A percentile compares a stretch with the other conserved stretches of the same genome.
phyloP scores from a whole-genome alignment of 1,284 basidiomycete genomes.

The Irpex lacteus region DNA sequence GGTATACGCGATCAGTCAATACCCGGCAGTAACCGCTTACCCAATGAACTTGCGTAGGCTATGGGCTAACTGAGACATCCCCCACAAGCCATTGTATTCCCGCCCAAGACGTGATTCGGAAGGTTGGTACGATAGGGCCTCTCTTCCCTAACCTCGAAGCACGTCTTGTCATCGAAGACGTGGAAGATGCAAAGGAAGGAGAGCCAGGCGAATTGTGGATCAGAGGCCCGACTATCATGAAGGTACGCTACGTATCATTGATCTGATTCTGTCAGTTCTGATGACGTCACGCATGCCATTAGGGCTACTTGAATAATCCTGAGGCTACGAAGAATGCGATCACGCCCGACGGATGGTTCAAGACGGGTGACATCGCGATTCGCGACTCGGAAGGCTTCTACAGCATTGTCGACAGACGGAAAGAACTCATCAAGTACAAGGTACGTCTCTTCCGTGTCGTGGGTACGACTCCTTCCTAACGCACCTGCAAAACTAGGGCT shows the following conservation, averaged over 20 bases:
- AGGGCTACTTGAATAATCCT: slow-evolving; percentile 70
- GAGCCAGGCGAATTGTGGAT: slow-evolving; percentile 81
- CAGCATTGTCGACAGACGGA: slow-evolving; percentile 67
- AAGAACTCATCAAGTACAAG: slow-evolving; percentile 87
- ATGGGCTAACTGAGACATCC: slow-evolving; percentile 79
- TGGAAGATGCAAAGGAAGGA: slow-evolving; percentile 50
- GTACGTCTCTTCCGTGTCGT: slow-evolving; percentile 27
- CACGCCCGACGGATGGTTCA: slow-evolving; percentile 77
- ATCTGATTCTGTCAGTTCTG: neutral
- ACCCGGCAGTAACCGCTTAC: no score
- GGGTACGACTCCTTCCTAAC: neutral
- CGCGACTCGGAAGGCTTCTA: slow-evolving; percentile 64
- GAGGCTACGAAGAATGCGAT: slow-evolving; percentile 66
- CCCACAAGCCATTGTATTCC: slow-evolving; percentile 56
- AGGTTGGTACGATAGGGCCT: slow-evolving; percentile 66
- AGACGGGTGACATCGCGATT: slow-evolving; percentile 76
- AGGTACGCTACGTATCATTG: slow-evolving; percentile 35
- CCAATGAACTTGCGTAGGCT: slow-evolving; percentile 40
- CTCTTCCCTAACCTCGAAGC: slow-evolving; percentile 80
- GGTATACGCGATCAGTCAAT: slow-evolving; percentile 30
- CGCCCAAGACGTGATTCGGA: slow-evolving; percentile 34
- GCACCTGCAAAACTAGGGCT: slow-evolving; percentile 19
- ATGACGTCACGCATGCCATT: neutral
- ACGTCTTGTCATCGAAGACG: slow-evolving; percentile 59
- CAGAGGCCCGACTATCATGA: slow-evolving; percentile 78